These are phyloP conservation scores for Hepatocystis sp. DNA, from an alignment of 169 alveolate genomes.

Conservation along the genomic window DNA sequence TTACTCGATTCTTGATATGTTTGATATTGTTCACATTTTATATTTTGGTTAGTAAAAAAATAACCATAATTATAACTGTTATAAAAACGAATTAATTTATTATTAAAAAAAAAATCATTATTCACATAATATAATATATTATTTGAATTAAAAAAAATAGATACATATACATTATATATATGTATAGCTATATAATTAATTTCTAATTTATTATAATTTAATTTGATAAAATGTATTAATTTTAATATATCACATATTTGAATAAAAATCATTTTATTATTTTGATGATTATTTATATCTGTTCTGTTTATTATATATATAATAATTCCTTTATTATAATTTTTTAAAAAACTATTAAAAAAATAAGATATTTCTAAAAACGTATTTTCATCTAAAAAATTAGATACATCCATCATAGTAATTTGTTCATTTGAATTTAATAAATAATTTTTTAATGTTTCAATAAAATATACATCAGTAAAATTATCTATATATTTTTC, in stretches of 20 bases:
- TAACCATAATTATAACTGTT: slow-evolving; percentile 62
- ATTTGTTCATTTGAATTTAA: slow-evolving; percentile 17
- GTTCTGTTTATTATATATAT: slow-evolving; percentile 51
- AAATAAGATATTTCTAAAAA: slow-evolving; percentile 43
- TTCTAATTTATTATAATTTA: slow-evolving; percentile 23
- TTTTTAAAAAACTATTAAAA: slow-evolving; percentile 40
- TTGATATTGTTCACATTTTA: not conserved
- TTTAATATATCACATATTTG: slow-evolving; percentile 19
- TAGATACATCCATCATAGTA: slow-evolving; percentile 45
- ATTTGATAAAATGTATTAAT: slow-evolving; percentile 20
- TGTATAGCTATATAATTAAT: slow-evolving; percentile 41
- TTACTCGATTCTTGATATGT: too few relatives aligned
- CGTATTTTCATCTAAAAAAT: slow-evolving; percentile 12
- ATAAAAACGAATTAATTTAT: not conserved
- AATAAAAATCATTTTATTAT: slow-evolving; percentile 50
- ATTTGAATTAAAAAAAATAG: slow-evolving; percentile 41
- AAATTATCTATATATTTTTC: slow-evolving; percentile 54
- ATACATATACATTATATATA: slow-evolving; percentile 44
- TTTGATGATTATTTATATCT: slow-evolving; percentile 12
- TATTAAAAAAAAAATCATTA: slow-evolving; percentile 20
- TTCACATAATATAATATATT: slow-evolving; percentile 35
- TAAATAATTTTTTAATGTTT: slow-evolving; percentile 49
- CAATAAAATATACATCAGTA: slow-evolving; percentile 34
- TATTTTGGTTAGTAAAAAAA: slow-evolving; percentile 52
- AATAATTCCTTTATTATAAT: slow-evolving; percentile 23